Conservation (phyloP, 352 stramenopile species). For the Globisporangium echinulatum region DNA sequence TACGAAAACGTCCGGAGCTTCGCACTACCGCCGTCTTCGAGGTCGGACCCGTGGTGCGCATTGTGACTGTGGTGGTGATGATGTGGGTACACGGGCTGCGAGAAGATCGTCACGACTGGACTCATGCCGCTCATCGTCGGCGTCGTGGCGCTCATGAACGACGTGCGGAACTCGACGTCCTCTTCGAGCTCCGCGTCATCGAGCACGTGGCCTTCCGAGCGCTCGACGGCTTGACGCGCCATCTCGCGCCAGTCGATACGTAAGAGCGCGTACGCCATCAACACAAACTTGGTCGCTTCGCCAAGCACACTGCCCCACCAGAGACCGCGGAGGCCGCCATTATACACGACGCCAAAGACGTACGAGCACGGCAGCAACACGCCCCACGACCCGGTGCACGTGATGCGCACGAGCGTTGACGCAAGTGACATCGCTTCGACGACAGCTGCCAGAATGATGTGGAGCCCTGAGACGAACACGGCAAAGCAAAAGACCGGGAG, state of each 20-base stretch:
- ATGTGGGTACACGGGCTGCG: conserved; percentile 37
- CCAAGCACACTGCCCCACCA: conserved; percentile 72
- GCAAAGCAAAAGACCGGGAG: conserved; percentile 67
- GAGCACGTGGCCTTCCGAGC: conserved; percentile 47
- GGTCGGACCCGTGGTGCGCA: conserved; percentile 5
- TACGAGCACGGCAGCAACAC: conserved; percentile 66
- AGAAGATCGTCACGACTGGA: conserved; percentile 51
- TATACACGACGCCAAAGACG: conserved; percentile 39
- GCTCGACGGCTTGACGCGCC: conserved; percentile 50
- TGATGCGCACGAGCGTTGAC: conserved; percentile 67
- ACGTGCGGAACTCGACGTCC: conserved; percentile 52
- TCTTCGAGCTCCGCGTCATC: conserved; percentile 53
- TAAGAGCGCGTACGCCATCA: conserved; percentile 47
- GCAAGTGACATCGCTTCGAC: conserved; percentile 78
- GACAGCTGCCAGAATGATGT: conserved; percentile 72
- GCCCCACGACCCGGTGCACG: conserved; percentile 57
- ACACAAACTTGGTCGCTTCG: conserved; percentile 66
- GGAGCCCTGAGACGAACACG: conserved; percentile 67
- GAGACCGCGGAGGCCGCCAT: conserved; percentile 47
- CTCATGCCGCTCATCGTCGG: conserved; percentile 51
- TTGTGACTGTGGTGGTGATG: conserved; percentile 23
- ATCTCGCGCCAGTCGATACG: conserved; percentile 71
- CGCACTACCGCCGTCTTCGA: conserved; percentile 11
- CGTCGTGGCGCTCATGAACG: conserved; percentile 51
- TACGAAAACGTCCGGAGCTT: conserved; percentile 16